Evolutionary conservation across 2,329 filamentous ascomycete genomes (phyloP).

Genomic region (Scedosporium apiospermum): DNA sequence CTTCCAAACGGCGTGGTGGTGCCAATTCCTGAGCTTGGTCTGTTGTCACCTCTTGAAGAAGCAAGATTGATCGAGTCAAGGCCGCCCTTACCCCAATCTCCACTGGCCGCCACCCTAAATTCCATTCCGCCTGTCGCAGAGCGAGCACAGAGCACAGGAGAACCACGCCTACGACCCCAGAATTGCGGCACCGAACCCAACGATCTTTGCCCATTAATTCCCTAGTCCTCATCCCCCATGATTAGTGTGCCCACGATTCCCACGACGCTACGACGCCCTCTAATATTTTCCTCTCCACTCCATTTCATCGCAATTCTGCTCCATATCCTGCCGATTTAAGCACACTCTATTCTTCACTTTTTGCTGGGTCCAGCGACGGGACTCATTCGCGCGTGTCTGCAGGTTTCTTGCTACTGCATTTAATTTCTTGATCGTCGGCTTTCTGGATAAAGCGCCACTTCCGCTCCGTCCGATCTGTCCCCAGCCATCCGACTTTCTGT

Average conservation of each 20-base stretch:
- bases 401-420: not conserved
- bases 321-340: not conserved
- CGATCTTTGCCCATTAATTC: not conserved
- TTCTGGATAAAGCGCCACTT: not conserved
- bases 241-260: not conserved
- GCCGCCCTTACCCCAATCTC: not conserved
- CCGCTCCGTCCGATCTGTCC: not conserved
- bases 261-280: not conserved
- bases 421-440: not conserved
- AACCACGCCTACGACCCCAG: too few relatives aligned
- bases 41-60: too few relatives aligned
- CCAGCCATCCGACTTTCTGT: conserved; percentile 3
- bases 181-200: not conserved
- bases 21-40: not conserved
- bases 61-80: not conserved
- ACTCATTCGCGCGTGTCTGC: not conserved
- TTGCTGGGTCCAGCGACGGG: not conserved
- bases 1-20: not conserved
- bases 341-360: not conserved
- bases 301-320: not conserved
- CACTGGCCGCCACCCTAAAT: not conserved
- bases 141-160: too few relatives aligned
- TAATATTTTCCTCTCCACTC: not conserved
- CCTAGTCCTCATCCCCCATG: not conserved
- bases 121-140: not conserved